Evolutionary conservation across 352 stramenopile species (phyloP).

Genomic region (Phytophthora tubulina): DNA sequence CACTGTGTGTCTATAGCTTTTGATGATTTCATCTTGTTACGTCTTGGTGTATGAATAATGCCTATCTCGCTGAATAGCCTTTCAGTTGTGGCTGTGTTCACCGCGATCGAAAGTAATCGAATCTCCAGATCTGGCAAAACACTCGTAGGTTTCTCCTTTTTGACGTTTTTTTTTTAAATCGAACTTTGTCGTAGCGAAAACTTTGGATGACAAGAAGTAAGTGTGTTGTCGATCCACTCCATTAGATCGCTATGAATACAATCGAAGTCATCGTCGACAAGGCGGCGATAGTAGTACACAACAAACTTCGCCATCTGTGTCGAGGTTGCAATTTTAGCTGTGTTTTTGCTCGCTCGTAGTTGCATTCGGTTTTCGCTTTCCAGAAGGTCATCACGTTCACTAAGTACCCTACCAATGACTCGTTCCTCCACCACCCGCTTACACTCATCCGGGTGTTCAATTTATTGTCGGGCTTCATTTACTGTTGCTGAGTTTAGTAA

Average conservation of each 20-base stretch:
- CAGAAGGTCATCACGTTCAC: neutral
- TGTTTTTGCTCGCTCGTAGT: neutral
- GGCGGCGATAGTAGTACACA: constrained; percentile 7
- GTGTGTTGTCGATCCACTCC: constrained; percentile 2
- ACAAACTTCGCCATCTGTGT: constrained; percentile 4
- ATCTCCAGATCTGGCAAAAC: constrained; percentile 4
- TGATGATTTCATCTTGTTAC: neutral
- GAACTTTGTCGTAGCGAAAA: neutral
- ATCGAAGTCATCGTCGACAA: neutral
- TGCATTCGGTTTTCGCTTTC: neutral
- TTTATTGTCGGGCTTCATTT: neutral
- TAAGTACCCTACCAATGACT: neutral
- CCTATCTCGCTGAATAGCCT: constrained; percentile 11
- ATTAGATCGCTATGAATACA: constrained; percentile 8
- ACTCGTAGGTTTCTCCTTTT: neutral
- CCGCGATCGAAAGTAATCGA: constrained; percentile 1
- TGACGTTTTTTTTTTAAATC: neutral
- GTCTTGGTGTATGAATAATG: neutral
- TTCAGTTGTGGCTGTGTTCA: constrained; percentile 16
- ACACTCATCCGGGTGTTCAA: neutral
- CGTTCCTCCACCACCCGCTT: neutral
- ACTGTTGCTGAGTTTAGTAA: neutral
- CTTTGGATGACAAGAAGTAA: neutral
- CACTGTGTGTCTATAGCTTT: neutral
- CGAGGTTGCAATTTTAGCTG: constrained; percentile 5